Base-by-base conservation (phyloP, 805 yeast species). In the Candida oleophila region DNA sequence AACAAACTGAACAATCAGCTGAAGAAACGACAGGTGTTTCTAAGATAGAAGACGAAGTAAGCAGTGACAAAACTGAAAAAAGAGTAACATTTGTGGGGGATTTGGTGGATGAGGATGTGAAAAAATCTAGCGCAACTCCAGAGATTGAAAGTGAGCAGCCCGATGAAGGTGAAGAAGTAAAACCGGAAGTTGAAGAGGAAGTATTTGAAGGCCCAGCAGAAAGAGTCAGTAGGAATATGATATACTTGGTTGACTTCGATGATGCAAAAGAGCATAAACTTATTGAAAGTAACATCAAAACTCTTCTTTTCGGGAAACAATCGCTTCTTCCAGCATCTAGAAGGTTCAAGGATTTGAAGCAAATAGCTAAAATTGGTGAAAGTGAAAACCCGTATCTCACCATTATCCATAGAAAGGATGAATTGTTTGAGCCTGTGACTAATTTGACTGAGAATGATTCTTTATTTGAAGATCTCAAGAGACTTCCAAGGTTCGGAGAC, bases 171-270 rank as follows among this genome's bases (percentile, higher is more conserved):
- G 37, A 41, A 22, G 44, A 43, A 11, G 36, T 28, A 14, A 48
- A 36, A 8, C 42, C 38, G n/a, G 47, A 35, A 15, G 28, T 21
- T 9, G 49, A 34, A 20, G 46, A 25, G 3, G 42, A 39, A 40
- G 18, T 18, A 32, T 81, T 73, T 54, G 84, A 83, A 60, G 96
- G 96, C 0, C 96, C 96, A 1, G 63, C 70, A 2, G 89, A 83
- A 56, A 73, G 73, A 44, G 81, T 85, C 2, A 73, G 81, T 1
- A 71, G 78, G 32, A 81, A 83, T 53, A 69, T 69, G 36, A 61
- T 89, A 0, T 71, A 79, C 1, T 67, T 87, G 39, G 73, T 81
- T 49, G 78, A 77, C 33, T 80, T 81, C 52, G 64, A 65, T 18
- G 65, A 66, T 2, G 57, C 64, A 7, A 62, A 65, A 11, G 49